These are phyloP conservation scores for Eutrema salsugineum DNA, from an alignment of 441 rosid genomes.

Conservation along the genomic window DNA sequence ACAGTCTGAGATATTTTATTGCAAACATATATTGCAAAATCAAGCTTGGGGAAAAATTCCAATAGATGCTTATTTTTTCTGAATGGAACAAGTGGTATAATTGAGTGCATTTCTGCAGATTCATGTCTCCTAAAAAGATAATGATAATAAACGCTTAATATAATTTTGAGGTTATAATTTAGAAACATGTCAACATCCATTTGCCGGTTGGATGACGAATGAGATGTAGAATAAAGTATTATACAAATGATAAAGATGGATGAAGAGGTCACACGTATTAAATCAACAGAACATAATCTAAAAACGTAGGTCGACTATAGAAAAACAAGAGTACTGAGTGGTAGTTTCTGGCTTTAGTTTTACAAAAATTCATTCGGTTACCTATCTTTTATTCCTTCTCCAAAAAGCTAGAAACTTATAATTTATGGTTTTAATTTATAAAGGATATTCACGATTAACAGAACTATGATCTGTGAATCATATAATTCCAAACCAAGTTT, in stretches of 20 bases:
- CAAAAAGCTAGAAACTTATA: too few relatives aligned
- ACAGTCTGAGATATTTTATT: neutral
- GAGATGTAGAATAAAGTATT: neutral
- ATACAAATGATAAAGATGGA: neutral
- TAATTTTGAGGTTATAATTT: constrained; percentile 14
- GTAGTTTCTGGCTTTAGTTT: too few relatives aligned
- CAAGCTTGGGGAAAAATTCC: neutral
- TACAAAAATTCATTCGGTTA: too few relatives aligned
- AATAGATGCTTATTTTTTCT: neutral
- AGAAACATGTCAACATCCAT: constrained; percentile 21
- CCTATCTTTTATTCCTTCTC: too few relatives aligned
- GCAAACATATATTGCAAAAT: neutral
- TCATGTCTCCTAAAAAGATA: constrained; percentile 14
- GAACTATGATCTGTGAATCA: too few relatives aligned
- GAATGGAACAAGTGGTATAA: neutral
- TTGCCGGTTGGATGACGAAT: constrained; percentile 28
- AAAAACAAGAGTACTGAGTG: too few relatives aligned
- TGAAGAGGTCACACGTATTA: constrained; percentile 13
- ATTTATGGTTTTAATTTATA: too few relatives aligned
- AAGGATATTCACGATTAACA: too few relatives aligned
- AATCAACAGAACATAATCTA: neutral
- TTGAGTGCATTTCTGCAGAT: neutral
- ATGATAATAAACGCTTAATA: neutral
- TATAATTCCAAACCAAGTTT: too few relatives aligned
- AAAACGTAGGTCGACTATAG: too few relatives aligned